phyloP scores from a whole-genome alignment of 2,329 filamentous ascomycete species.

The Fusarium burgessii region DNA sequence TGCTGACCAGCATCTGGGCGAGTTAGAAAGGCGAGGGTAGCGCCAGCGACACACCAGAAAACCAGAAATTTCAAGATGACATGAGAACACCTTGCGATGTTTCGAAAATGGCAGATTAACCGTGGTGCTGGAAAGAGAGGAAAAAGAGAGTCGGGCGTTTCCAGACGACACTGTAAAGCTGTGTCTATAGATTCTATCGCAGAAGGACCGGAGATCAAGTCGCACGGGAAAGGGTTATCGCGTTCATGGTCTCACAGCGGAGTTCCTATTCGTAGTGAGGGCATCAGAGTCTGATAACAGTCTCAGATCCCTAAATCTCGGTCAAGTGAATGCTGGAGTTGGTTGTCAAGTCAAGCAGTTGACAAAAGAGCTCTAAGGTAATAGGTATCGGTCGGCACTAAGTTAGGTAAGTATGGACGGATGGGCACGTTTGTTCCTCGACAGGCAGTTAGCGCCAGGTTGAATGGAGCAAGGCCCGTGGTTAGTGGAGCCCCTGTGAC shows the following conservation, averaged over 20 bases:
- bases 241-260: constrained; percentile 26
- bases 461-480: constrained; percentile 30
- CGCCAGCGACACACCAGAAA: constrained; percentile 38
- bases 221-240: constrained; percentile 26
- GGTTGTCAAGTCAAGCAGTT: constrained; percentile 6
- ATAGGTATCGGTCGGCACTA: background rate
- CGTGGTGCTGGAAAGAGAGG: constrained; percentile 1
- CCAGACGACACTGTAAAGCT: constrained; percentile 12
- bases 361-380: constrained; percentile 10
- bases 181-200: constrained; percentile 31
- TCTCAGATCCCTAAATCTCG: background rate
- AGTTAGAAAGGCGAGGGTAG: constrained; percentile 43
- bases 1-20: constrained; percentile 56
- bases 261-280: constrained; percentile 11
- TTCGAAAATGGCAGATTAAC: constrained; percentile 10
- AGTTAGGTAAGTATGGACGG: background rate
- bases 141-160: constrained; percentile 2
- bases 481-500: constrained; percentile 23
- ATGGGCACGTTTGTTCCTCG: constrained; percentile 21
- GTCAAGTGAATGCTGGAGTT: background rate
- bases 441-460: constrained; percentile 26
- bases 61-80: constrained; percentile 13
- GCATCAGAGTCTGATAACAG: background rate
- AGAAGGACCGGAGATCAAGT: constrained; percentile 27
- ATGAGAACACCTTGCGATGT: constrained; percentile 10